Percentiles rank a stretch among this genome's conserved stretches.
phyloP scores from a whole-genome alignment of 768 basidiomycete genomes.

The Suillus bovinus region DNA sequence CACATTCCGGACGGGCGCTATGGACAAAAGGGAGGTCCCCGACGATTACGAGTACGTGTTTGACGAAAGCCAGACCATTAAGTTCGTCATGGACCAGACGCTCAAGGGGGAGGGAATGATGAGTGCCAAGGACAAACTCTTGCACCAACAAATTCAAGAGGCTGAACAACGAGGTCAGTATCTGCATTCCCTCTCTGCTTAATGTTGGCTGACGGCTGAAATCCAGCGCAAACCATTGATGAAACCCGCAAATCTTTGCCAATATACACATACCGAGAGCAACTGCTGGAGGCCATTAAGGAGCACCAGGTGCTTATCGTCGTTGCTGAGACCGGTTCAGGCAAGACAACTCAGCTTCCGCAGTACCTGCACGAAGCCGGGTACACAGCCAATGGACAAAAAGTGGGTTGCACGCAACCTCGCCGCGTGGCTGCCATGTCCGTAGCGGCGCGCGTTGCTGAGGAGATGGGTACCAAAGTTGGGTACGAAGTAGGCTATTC shows the following conservation, averaged over 20 bases:
- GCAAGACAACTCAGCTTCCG: constrained; percentile 97
- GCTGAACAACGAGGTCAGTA: constrained; percentile 83
- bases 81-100: constrained; percentile 86
- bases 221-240: constrained; percentile 81
- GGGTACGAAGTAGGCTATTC: constrained; percentile 99
- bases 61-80: constrained; percentile 95
- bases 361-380: constrained; percentile 99
- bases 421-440: constrained; percentile 99
- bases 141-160: constrained; percentile 88
- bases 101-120: constrained; percentile 67
- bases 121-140: constrained; percentile 80
- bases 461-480: constrained; percentile 96
- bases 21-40: constrained; percentile 82
- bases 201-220: neutral
- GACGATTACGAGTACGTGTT: constrained; percentile 98
- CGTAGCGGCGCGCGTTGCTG: constrained; percentile 97
- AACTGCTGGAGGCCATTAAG: constrained; percentile 85
- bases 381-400: constrained; percentile 83
- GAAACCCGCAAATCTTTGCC: constrained; percentile 93
- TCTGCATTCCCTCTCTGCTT: neutral
- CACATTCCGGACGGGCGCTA: constrained; percentile 85
- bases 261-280: constrained; percentile 85
- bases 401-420: constrained; percentile 93
- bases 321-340: constrained; percentile 97
- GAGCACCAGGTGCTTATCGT: constrained; percentile 96